Evolutionary conservation across 2,329 filamentous ascomycete genomes (phyloP), one percentile per base, ranked within the genome.

Genomic region (Apiospora pterosperma): DNA sequence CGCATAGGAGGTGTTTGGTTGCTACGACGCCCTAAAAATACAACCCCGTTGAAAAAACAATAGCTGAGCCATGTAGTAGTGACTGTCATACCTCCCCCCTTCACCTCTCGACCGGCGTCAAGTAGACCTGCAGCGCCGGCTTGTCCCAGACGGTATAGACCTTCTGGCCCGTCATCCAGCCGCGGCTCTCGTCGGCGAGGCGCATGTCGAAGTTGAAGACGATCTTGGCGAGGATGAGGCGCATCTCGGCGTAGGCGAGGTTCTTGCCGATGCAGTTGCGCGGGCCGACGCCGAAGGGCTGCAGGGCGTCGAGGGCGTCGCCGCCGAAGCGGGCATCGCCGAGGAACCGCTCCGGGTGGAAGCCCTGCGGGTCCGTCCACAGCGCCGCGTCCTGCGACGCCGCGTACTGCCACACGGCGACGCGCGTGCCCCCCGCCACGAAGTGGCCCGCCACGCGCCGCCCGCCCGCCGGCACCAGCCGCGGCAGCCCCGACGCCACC

Each of bases 181-280:
- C 62, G 1, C 58, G 25, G 21, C 67, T 67, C 36, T 74, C 71
- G 8, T 72, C 67, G 2, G 69, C 65, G 28, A 77, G 63, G 19
- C 65, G 60, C 62, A 79, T 58, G 36, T 80, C 76, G 41, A 80
- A 80, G 38, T 76, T 74, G 63, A 71, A 80, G 5, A 79, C 60
- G 1, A 80, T 61, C 19, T 71, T 70, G 4, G 77, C 74, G 5
- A 80, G 65, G 21, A 79, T 75, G 5, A 79, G 65, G 11, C 76
- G 74, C 73, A 80, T 77, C 68, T 80, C 77, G 11, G 71, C 73
- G 39, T 77, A 78, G 23, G 78, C 77, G 21, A 80, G 72, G 60
- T 80, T 80, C 65, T 71, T 71, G 12, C 78, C 79, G 41, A 81
- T 70, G 60, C 79, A 81, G 59, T 78, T 78, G n/a, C 79, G 67